These are phyloP conservation scores for Cronartium ribicola DNA, from an alignment of 1,284 basidiomycete species.

Conservation along the genomic window DNA sequence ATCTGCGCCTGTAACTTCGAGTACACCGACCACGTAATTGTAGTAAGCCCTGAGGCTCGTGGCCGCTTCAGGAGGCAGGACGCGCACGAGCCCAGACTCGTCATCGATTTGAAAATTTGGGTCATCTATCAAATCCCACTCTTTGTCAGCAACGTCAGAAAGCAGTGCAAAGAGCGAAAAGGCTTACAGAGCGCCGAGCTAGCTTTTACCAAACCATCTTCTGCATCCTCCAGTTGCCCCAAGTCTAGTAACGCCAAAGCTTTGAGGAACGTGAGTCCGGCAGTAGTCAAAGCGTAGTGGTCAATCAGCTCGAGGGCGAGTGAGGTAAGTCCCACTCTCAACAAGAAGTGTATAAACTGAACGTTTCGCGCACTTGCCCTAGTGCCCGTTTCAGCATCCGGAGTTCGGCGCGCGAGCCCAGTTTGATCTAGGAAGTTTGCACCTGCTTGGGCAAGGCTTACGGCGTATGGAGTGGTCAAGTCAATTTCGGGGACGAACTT, in stretches of 20 bases:
- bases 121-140: slow-evolving; percentile 15
- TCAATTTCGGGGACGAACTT: slow-evolving; percentile 27
- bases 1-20: slow-evolving; percentile 30
- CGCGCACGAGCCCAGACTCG: slow-evolving; percentile 15
- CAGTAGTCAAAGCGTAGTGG: slow-evolving; percentile 67
- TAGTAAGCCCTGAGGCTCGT: slow-evolving; percentile 19
- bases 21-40: slow-evolving; percentile 14
- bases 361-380: slow-evolving; percentile 50
- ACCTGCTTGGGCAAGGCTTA: slow-evolving; percentile 3
- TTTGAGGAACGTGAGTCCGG: slow-evolving; percentile 68
- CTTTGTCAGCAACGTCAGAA: background rate
- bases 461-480: too few relatives aligned
- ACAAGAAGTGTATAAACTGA: slow-evolving; percentile 65
- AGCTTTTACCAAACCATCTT: slow-evolving; percentile 66
- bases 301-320: slow-evolving; percentile 64
- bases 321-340: slow-evolving; percentile 63
- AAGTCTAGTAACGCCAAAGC: slow-evolving; percentile 65
- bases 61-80: slow-evolving; percentile 3
- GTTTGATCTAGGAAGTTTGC: slow-evolving; percentile 13
- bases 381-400: too few relatives aligned
- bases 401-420: slow-evolving; percentile 1
- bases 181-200: slow-evolving; percentile 70
- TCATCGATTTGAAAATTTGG: slow-evolving; percentile 39
- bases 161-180: background rate
- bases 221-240: slow-evolving; percentile 71